These are phyloP conservation scores for Bromus sterilis DNA, from an alignment of 176 grass and related monocot species.

Conservation along the genomic window DNA sequence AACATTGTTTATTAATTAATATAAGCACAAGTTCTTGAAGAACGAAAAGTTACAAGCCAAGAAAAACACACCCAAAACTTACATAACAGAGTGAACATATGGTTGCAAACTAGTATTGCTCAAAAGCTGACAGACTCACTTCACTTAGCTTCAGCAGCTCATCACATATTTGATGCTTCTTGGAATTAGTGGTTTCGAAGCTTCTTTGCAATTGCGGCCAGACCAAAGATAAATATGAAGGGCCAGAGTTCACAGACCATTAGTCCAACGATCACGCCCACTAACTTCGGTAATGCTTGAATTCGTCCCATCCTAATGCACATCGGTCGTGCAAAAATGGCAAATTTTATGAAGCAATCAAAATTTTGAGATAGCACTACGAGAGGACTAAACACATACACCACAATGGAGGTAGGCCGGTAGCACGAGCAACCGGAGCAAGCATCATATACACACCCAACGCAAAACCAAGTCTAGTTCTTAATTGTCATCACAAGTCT, in stretches of 20 bases:
- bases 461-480: not conserved
- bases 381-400: not conserved
- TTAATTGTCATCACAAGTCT: no score
- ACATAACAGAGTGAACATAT: no score
- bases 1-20: no score
- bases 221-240: not conserved
- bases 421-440: not conserved
- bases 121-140: no score
- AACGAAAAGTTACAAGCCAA: no score
- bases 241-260: not conserved
- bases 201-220: not conserved
- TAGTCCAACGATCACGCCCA: fast-evolving
- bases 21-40: no score
- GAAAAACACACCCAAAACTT: no score
- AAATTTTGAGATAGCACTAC: not conserved
- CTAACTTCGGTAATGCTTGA: not conserved
- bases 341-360: not conserved
- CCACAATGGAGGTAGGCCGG: not conserved
- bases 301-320: not conserved
- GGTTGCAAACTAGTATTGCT: no score
- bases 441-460: not conserved
- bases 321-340: not conserved
- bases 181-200: not conserved
- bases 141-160: no score
- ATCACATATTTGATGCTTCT: no score